Conservation (phyloP, 305 asterid genomes). For the Euphrasia arctica region DNA sequence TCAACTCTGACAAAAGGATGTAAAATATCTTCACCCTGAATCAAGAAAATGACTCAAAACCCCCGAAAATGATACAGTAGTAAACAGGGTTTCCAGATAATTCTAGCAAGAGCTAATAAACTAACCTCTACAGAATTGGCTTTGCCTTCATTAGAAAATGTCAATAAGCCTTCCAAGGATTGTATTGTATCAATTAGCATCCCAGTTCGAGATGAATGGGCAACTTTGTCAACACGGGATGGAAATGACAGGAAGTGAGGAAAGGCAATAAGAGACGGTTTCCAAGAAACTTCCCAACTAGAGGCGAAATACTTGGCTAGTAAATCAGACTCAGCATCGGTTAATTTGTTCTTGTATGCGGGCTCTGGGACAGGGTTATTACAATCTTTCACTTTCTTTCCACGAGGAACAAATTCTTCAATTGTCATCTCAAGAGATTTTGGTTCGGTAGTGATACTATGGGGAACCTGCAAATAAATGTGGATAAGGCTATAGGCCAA, state of each 20-base stretch:
- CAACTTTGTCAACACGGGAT: constrained; percentile 58
- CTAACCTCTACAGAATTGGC: constrained; percentile 50
- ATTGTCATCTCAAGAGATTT: constrained; percentile 69
- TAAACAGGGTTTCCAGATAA: constrained; percentile 11
- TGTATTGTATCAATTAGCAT: constrained; percentile 86
- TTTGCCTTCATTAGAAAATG: constrained; percentile 35
- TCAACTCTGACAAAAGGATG: constrained; percentile 37
- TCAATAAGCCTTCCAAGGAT: constrained; percentile 52
- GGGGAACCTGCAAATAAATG: constrained; percentile 74
- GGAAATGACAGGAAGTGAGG: constrained; percentile 92
- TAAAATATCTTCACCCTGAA: constrained; percentile 51
- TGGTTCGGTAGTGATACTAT: constrained; percentile 75
- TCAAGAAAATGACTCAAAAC: constrained; percentile 28
- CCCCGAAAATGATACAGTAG: constrained; percentile 15
- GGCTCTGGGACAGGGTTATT: constrained; percentile 34
- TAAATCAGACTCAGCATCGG: constrained; percentile 51
- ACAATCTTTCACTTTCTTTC: constrained; percentile 55
- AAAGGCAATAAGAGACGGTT: constrained; percentile 84
- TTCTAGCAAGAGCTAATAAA: constrained; percentile 23
- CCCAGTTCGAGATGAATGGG: constrained; percentile 80
- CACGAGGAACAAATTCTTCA: constrained; percentile 78
- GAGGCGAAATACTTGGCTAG: constrained; percentile 70
- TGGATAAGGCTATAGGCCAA: constrained; percentile 25
- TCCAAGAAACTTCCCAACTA: constrained; percentile 47
- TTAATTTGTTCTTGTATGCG: constrained; percentile 45